Conservation (phyloP, 352 stramenopile genomes). For the Pythium myriotylum region DNA sequence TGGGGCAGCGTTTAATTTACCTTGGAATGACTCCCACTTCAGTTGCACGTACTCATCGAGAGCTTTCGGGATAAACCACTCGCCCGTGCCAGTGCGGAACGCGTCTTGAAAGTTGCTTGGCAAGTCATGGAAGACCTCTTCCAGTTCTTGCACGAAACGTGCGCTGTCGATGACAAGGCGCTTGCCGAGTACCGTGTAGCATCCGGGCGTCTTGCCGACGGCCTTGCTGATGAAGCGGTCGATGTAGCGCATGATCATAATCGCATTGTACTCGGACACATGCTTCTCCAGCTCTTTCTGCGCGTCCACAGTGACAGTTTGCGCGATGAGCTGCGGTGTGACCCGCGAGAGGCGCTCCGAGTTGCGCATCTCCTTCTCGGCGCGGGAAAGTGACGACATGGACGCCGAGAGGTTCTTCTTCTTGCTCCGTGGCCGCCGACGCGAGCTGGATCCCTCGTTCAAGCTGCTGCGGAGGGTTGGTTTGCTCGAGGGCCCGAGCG, state of each 20-base stretch:
- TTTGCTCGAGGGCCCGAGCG: not conserved
- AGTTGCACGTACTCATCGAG: conserved; percentile 77
- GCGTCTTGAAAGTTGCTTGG: conserved; percentile 52
- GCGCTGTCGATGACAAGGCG: conserved; percentile 68
- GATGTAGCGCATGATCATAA: conserved; percentile 84
- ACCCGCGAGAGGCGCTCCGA: conserved; percentile 61
- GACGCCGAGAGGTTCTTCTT: conserved; percentile 29
- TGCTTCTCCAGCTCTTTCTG: conserved; percentile 71
- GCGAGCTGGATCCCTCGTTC: conserved; percentile 3
- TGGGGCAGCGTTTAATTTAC: conserved; percentile 22
- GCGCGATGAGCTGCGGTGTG: conserved; percentile 60
- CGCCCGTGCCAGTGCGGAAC: conserved; percentile 50
- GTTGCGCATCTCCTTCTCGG: conserved; percentile 47
- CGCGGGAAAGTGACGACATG: conserved; percentile 27
- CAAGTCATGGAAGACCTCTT: conserved; percentile 64
- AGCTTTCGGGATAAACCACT: conserved; percentile 61
- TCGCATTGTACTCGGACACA: conserved; percentile 74
- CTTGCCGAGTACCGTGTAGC: conserved; percentile 61
- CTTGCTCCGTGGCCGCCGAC: conserved; percentile 21
- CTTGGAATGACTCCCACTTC: conserved; percentile 80
- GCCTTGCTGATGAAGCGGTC: conserved; percentile 80
- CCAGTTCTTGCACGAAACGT: conserved; percentile 67
- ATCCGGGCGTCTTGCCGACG: conserved; percentile 63
- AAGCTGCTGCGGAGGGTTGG: conserved; percentile 1
- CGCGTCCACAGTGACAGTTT: conserved; percentile 67